A percentile compares a stretch with the other conserved stretches of the same genome.
Evolutionary conservation across 1,284 basidiomycete genomes (phyloP).

Genomic region (Rhodotorula mucilaginosa): DNA sequence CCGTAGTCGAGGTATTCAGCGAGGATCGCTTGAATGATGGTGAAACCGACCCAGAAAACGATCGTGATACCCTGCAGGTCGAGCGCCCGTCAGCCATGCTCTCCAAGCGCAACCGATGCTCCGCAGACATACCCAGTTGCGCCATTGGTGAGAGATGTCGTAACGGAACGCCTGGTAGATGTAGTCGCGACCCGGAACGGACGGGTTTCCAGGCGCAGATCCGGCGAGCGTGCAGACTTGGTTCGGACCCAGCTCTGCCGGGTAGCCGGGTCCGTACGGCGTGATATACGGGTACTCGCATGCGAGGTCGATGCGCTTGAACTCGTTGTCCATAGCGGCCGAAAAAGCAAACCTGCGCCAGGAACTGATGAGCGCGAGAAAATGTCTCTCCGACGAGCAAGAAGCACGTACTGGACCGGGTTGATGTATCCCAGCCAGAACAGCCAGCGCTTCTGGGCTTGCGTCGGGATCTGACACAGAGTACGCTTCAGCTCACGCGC

Average conservation of each 20-base stretch:
- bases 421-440: conserved; percentile 13
- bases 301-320: conserved; percentile 53
- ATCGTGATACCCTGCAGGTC: conserved; percentile 51
- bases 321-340: conserved; percentile 55
- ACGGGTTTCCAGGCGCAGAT: conserved; percentile 28
- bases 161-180: conserved; percentile 64
- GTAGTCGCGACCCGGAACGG: conserved; percentile 54
- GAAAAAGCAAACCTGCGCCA: conserved; percentile 52
- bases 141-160: conserved; percentile 63
- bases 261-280: conserved; percentile 55
- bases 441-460: conserved; percentile 24
- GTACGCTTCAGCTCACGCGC: not conserved
- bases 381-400: not conserved
- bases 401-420: not conserved
- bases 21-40: conserved; percentile 36
- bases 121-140: conserved; percentile 54
- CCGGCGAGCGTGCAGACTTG: conserved; percentile 48
- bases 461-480: conserved; percentile 6
- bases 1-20: conserved; percentile 41
- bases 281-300: conserved; percentile 69
- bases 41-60: conserved; percentile 50
- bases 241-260: conserved; percentile 49
- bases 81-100: not conserved
- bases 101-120: not conserved
- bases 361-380: conserved; percentile 52